These are phyloP conservation scores for Leersia perrieri DNA, from an alignment of 176 grass and related monocot species.

Conservation along the genomic window DNA sequence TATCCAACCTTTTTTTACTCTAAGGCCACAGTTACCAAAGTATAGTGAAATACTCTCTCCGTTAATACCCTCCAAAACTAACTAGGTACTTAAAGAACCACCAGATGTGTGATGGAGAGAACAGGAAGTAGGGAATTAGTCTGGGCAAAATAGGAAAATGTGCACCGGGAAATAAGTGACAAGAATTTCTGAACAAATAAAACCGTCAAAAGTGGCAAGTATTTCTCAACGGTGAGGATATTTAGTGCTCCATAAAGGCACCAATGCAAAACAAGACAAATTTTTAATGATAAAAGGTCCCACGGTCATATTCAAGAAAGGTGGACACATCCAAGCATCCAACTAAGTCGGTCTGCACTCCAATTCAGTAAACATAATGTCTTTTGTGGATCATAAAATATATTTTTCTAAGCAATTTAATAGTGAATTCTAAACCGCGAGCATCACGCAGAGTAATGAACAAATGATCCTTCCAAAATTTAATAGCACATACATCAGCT, in stretches of 20 bases:
- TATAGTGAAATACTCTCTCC: too few relatives aligned
- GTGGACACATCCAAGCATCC: not conserved
- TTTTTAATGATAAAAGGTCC: not conserved
- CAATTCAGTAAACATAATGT: not conserved
- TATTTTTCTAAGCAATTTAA: not conserved
- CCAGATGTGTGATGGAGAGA: too few relatives aligned
- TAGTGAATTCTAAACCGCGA: not conserved
- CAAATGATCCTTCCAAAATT: not conserved
- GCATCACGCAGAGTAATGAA: not conserved
- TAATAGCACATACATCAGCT: too few relatives aligned
- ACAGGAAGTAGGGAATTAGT: too few relatives aligned
- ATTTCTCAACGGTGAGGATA: not conserved
- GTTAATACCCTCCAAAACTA: too few relatives aligned
- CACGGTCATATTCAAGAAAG: not conserved
- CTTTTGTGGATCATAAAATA: not conserved
- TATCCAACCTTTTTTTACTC: too few relatives aligned
- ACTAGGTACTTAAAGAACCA: too few relatives aligned
- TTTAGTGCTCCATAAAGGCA: not conserved
- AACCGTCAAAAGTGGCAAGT: too few relatives aligned
- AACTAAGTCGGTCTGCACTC: not conserved
- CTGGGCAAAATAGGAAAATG: too few relatives aligned
- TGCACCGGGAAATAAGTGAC: too few relatives aligned
- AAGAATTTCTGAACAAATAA: too few relatives aligned
- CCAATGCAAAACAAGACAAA: not conserved
- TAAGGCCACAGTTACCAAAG: not conserved